A percentile compares a stretch with the other conserved stretches of the same genome.
These are phyloP conservation scores for Coniochaeta ligniaria DNA, from an alignment of 2,329 filamentous ascomycete species.

Conservation along the genomic window DNA sequence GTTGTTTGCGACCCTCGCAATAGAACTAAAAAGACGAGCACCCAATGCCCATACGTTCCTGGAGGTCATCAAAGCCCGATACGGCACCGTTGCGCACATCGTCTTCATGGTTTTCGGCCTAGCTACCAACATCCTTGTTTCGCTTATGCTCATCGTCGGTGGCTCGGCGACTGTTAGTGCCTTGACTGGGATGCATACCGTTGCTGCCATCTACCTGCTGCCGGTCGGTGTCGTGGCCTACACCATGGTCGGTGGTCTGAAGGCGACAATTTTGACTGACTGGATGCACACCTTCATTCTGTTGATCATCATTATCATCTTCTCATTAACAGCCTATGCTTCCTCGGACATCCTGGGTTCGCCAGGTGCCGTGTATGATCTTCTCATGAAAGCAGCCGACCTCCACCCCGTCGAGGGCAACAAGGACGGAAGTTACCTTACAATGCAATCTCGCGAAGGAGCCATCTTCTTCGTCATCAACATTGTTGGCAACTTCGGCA, in stretches of 20 bases:
- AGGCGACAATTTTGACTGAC: slow-evolving; percentile 80
- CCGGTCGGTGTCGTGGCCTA: slow-evolving; percentile 77
- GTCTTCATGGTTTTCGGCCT: slow-evolving; percentile 79
- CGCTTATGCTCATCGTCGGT: slow-evolving; percentile 81
- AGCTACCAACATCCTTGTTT: slow-evolving; percentile 81
- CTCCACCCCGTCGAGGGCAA: slow-evolving; percentile 75
- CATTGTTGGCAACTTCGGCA: slow-evolving; percentile 63
- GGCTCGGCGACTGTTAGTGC: slow-evolving; percentile 68
- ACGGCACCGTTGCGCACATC: slow-evolving; percentile 63
- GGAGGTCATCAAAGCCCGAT: slow-evolving; percentile 75
- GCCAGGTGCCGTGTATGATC: slow-evolving; percentile 70
- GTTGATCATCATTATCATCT: slow-evolving; percentile 78
- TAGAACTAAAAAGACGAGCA: slow-evolving; percentile 79
- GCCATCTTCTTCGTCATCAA: slow-evolving; percentile 91
- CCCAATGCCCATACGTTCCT: slow-evolving; percentile 84
- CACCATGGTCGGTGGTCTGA: slow-evolving; percentile 72
- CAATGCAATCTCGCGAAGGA: slow-evolving; percentile 75
- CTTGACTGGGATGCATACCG: slow-evolving; percentile 67
- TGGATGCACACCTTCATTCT: slow-evolving; percentile 83
- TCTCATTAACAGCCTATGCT: slow-evolving; percentile 75
- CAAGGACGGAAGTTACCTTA: slow-evolving; percentile 73
- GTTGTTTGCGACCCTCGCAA: slow-evolving; percentile 83
- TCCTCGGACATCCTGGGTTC: slow-evolving; percentile 67
- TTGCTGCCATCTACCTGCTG: slow-evolving; percentile 77
- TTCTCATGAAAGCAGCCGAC: slow-evolving; percentile 60